Percentiles rank a stretch among this genome's conserved stretches.
Evolutionary conservation across 495 filamentous ascomycete species (phyloP).

Genomic region (Tuber calosporum): DNA sequence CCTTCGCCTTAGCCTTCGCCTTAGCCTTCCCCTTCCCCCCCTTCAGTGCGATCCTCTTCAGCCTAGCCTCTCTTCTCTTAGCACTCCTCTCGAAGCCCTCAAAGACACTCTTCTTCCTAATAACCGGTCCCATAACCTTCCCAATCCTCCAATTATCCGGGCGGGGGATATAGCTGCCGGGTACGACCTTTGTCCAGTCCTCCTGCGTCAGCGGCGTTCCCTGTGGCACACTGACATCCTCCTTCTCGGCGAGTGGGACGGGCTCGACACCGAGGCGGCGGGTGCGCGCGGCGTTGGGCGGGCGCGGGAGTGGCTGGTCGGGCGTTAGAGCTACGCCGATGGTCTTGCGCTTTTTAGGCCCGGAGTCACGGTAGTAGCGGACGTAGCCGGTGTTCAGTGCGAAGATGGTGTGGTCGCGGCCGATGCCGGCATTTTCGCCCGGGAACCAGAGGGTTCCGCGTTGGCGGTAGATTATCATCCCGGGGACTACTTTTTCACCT

Average conservation of each 20-base stretch:
- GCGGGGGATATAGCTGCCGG: conserved; percentile 35
- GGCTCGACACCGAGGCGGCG: conserved; percentile 62
- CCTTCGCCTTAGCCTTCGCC: background rate
- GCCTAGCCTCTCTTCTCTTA: conserved; percentile 22
- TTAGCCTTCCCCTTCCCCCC: conserved; percentile 18
- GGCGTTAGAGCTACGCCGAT: conserved; percentile 86
- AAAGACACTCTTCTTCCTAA: conserved; percentile 31
- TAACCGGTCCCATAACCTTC: conserved; percentile 36
- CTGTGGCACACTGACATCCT: conserved; percentile 8
- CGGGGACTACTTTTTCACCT: conserved; percentile 85
- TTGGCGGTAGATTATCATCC: conserved; percentile 97
- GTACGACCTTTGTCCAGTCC: conserved; percentile 27
- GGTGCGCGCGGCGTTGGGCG: conserved; percentile 57
- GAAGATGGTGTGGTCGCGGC: conserved; percentile 96
- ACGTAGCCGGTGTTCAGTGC: conserved; percentile 79
- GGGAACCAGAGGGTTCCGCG: conserved; percentile 90
- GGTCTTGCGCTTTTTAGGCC: conserved; percentile 67
- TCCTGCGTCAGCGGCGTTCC: conserved; percentile 25
- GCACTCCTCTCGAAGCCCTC: conserved; percentile 12
- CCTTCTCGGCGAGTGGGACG: conserved; percentile 27
- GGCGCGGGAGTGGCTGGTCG: conserved; percentile 64
- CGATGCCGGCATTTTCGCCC: conserved; percentile 87
- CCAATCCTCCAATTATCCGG: conserved; percentile 40
- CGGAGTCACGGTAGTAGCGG: conserved; percentile 76
- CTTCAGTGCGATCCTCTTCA: conserved; percentile 29